Evolutionary conservation across 208 protist genomes (phyloP), one percentile per base, ranked within the genome.

Genomic region (Crithidia mellificae): DNA sequence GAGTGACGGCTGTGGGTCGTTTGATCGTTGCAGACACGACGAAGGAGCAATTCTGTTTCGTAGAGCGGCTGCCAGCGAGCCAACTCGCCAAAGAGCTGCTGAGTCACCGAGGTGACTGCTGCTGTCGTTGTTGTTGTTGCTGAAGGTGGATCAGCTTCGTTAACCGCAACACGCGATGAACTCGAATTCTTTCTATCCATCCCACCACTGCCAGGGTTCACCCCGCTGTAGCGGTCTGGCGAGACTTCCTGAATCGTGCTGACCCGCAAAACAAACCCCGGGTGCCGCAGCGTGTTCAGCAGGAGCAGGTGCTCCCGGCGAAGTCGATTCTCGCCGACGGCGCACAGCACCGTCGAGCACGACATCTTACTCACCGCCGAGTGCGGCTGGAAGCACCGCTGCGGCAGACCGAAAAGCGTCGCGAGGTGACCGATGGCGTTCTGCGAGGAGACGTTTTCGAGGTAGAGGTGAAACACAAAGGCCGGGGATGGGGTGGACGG

Each of bases 281-380:
- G 91, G 65, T 90, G 85, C 0, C 88, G 84, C 80, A 96, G 83
- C 36, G 88, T 94, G 81, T 96, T 96, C 5, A 96, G 55, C 15
- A 92, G 74, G 14, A 96, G 81, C 34, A 96, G 80, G 49, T 92
- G 83, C 49, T 92, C 84, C 0, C 83, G 81, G 6, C 63, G 41
- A 20, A 96, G 52, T 2, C 76, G 49, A 38, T 87, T 90, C 15
- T 76, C 78, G 39, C 68, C 70, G 9, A 94, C 77, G 15, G 74
- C 84, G 68, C 88, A 96, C 19, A 92, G 66, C 43, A 93, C 61
- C 2, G 88, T 68, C 14, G 82, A 68, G 69, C 79, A 87, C 24
- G 86, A 87, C 87, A 94, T 93, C 72, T 96, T 96, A 29, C 79
- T 85, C n/a, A 70, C 81, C 1, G 77, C 72, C 8, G 86, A 90